Evolutionary conservation across 108 stramenopile genomes (phyloP).

Genomic region (Skeletonema marinoi): DNA sequence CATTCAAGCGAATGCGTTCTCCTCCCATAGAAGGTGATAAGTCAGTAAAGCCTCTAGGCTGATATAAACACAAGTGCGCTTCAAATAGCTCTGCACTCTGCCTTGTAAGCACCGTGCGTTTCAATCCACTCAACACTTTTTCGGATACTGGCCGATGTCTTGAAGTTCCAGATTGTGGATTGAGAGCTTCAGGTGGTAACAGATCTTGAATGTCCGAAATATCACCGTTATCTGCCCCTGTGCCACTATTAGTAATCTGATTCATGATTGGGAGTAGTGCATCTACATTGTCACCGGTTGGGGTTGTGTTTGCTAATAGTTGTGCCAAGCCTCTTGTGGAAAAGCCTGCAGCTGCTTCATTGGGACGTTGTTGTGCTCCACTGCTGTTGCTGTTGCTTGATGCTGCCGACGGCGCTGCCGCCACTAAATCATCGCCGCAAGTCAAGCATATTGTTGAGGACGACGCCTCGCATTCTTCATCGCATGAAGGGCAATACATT

Average conservation of each 20-base stretch:
- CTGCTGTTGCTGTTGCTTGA: neutral
- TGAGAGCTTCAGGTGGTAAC: slow-evolving; percentile 43
- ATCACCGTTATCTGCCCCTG: neutral
- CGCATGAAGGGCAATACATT: neutral
- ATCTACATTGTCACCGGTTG: neutral
- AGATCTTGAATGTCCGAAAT: slow-evolving; percentile 11
- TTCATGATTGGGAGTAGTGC: neutral
- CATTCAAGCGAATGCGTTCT: slow-evolving; percentile 13
- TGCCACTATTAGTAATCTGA: neutral
- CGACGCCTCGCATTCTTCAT: neutral
- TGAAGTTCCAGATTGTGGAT: slow-evolving; percentile 35
- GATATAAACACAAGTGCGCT: slow-evolving; percentile 12
- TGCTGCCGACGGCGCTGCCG: neutral
- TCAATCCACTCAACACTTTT: slow-evolving; percentile 2
- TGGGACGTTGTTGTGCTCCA: neutral
- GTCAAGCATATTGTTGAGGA: slow-evolving; percentile 22
- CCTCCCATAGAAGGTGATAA: slow-evolving; percentile 1
- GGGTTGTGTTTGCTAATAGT: slow-evolving; percentile 7
- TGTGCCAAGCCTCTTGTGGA: neutral
- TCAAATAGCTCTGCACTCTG: slow-evolving; percentile 40
- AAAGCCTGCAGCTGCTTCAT: slow-evolving; percentile 2
- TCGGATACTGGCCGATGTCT: slow-evolving; percentile 18
- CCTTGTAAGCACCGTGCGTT: slow-evolving; percentile 16
- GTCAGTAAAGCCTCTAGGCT: slow-evolving; percentile 6
- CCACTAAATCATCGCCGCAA: slow-evolving; percentile 35